phyloP scores from a whole-genome alignment of 2,329 filamentous ascomycete genomes.

The Colletotrichum godetiae region DNA sequence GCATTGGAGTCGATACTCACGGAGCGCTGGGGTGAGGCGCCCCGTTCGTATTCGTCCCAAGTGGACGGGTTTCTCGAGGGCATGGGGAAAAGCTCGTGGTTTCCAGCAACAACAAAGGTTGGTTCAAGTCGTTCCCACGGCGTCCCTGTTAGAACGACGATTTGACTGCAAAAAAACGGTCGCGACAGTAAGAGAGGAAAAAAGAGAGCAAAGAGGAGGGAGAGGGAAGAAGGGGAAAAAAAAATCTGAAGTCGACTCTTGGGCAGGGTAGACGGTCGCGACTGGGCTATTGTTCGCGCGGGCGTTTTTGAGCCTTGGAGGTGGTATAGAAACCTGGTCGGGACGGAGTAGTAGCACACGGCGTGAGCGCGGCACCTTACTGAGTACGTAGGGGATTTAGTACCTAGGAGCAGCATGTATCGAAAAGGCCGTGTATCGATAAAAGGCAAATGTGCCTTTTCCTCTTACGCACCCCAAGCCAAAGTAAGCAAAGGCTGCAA shows the following conservation, averaged over 20 bases:
- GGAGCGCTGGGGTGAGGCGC: slow-evolving; percentile 50
- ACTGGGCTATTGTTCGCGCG: slow-evolving; percentile 8
- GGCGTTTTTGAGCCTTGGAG: slow-evolving; percentile 18
- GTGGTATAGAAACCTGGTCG: slow-evolving; percentile 24
- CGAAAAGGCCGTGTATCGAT: slow-evolving; percentile 22
- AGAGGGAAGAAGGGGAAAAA: background rate
- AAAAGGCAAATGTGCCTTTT: slow-evolving; percentile 25
- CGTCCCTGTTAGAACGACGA: background rate
- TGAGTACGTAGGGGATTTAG: background rate
- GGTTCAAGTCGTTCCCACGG: background rate
- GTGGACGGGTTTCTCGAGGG: slow-evolving; percentile 51
- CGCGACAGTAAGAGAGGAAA: background rate
- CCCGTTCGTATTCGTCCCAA: slow-evolving; percentile 60
- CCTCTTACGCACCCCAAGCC: background rate
- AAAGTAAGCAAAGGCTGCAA: background rate
- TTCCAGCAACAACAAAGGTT: background rate
- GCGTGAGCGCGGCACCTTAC: background rate
- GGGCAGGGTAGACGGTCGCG: slow-evolving; percentile 11
- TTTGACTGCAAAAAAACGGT: background rate
- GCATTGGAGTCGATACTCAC: slow-evolving; percentile 56
- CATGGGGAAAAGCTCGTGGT: slow-evolving; percentile 22
- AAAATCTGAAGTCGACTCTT: background rate
- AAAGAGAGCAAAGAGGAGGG: background rate
- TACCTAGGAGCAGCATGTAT: background rate
- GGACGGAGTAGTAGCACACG: background rate